These are phyloP conservation scores for Penicillium egyptiacum DNA, from an alignment of 495 filamentous ascomycete species.

Conservation along the genomic window DNA sequence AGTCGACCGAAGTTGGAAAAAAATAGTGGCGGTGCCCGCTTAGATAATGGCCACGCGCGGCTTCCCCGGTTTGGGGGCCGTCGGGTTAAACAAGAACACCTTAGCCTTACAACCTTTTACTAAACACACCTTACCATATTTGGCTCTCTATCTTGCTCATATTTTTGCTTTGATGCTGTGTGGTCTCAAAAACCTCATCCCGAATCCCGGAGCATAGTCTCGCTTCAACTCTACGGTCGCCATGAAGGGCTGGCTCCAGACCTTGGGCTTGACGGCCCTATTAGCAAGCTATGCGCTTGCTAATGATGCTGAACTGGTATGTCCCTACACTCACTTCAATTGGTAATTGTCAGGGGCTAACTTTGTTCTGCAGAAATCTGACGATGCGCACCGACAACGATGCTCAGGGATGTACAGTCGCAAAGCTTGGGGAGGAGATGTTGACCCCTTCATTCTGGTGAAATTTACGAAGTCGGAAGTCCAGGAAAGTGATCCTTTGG, in stretches of 20 bases:
- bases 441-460: constrained; percentile 84
- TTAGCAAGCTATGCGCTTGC: constrained; percentile 55
- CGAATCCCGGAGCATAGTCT: constrained; percentile 29
- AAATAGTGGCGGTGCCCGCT: constrained; percentile 25
- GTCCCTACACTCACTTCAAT: constrained; percentile 16
- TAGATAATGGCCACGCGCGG: constrained; percentile 39
- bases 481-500: constrained; percentile 65
- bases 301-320: constrained; percentile 63
- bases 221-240: constrained; percentile 34
- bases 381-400: constrained; percentile 75
- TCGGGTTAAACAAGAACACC: constrained; percentile 24
- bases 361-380: constrained; percentile 58
- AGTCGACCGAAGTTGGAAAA: constrained; percentile 4
- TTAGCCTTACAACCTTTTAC: constrained; percentile 10
- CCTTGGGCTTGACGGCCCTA: constrained; percentile 49
- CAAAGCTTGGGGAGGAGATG: constrained; percentile 81
- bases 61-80: constrained; percentile 33
- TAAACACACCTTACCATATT: neutral
- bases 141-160: constrained; percentile 12
- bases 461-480: constrained; percentile 67
- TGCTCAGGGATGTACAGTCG: constrained; percentile 97
- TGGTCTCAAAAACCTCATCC: constrained; percentile 14
- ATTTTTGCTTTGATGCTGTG: constrained; percentile 17
- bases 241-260: constrained; percentile 57
- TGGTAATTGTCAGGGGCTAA: constrained; percentile 13